Conservation (phyloP, 2,329 filamentous ascomycete genomes). For the Tolypocladium guangdongense region DNA sequence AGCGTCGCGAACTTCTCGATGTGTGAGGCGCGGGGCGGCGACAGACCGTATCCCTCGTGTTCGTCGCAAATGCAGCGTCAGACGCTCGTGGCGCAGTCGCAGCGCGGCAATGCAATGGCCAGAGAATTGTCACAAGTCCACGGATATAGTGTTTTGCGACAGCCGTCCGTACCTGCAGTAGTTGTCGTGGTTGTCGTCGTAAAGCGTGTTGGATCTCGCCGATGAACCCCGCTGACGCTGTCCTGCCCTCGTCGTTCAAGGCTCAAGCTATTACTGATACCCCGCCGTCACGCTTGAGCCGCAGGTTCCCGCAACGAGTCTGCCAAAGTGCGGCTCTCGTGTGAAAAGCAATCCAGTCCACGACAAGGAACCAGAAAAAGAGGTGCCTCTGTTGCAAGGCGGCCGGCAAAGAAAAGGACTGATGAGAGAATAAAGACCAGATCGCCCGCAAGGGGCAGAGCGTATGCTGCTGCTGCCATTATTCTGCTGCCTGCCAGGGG, state of each 20-base stretch:
- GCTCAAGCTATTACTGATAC: too few relatives aligned
- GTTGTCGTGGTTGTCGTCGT: neutral
- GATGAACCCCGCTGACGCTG: neutral
- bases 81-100: neutral
- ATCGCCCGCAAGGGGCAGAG: neutral
- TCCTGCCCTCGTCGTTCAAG: neutral
- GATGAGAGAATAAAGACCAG: neutral
- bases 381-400: neutral
- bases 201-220: neutral
- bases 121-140: neutral
- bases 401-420: neutral
- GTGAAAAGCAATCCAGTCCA: neutral
- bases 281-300: neutral
- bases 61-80: neutral
- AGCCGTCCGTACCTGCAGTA: neutral
- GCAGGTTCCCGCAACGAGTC: neutral
- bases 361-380: too few relatives aligned
- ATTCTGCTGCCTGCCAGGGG: slow-evolving; percentile 4
- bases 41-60: neutral
- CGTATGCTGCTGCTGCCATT: neutral
- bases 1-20: neutral
- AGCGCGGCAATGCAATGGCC: neutral
- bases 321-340: neutral
- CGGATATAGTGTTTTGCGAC: neutral
- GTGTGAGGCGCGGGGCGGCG: neutral